Evolutionary conservation across 2,329 filamentous ascomycete species (phyloP), one percentile per base, ranked within the genome.

Genomic region (Clonostachys chloroleuca): DNA sequence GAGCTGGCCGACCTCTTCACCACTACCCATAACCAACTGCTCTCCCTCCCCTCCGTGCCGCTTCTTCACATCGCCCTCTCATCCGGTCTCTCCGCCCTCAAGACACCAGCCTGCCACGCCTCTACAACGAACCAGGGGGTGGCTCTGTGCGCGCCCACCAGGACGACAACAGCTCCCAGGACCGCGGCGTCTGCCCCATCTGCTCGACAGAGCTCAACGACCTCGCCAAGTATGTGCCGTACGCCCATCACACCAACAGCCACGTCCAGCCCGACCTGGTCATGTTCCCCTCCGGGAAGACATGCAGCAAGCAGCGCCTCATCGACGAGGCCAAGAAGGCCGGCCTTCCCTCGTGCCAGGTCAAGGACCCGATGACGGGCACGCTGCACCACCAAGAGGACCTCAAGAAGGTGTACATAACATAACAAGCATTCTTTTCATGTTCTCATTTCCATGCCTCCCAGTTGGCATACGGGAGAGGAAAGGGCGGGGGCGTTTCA

Each of bases 181-280:
- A 40, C 34, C 86, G 87, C 8, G 86, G 83, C 43, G 83, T 97
- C 40, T 99, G 94, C 58, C 94, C 94, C 4, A 97, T 99, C 60
- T 99, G 94, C 73, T 94, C 87, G 43, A 94, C 87, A 1, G 94
- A 99, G 68, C 80, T 99, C 47, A 97, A 97, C 64, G 88, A 92
- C 59, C 79, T 99, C 34, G 92, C 94, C 3, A 78, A 86, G 45
- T 85, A 86, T 56, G 88, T 99, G 41, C 94, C 94, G 1, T 97
- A 97, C 59, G 94, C 94, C 4, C 88, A 96, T 60, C 94, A 99
- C 65, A 92, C 87, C 33, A 95, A 95, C 74, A 96, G 90, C 62
- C 88, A 90, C 51, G 89, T 97, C 33, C 92, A 96, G 61, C 83
- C 83, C 42, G 92, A 97, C 61, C 80, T 94, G 1, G 79, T 95